Conservation (phyloP, 306 rosid species). For the Dryas alaskensis region DNA sequence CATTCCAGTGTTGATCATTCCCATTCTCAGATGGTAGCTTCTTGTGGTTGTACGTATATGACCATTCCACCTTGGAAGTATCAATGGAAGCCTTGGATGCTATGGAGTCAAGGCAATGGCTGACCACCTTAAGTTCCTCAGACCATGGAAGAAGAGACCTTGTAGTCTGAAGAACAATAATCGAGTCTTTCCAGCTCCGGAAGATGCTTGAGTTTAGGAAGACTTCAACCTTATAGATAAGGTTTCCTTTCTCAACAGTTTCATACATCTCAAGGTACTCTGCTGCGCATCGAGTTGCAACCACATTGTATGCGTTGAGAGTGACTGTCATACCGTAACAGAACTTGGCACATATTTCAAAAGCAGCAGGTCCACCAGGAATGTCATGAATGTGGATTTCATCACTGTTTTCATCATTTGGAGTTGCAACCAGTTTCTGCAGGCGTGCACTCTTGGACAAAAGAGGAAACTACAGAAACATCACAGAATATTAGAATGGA, state of each 20-base stretch:
- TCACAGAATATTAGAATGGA: slow-evolving; percentile 13
- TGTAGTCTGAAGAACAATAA: slow-evolving; percentile 88
- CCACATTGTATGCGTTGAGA: slow-evolving; percentile 89
- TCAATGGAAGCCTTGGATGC: slow-evolving; percentile 89
- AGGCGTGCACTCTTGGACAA: slow-evolving; percentile 80
- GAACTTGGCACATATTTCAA: slow-evolving; percentile 92
- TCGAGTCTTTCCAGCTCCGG: slow-evolving; percentile 92
- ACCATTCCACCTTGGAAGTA: slow-evolving; percentile 88
- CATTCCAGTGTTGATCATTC: slow-evolving; percentile 65
- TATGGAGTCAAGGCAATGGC: slow-evolving; percentile 79
- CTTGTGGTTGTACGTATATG: slow-evolving; percentile 80
- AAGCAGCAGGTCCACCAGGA: slow-evolving; percentile 93
- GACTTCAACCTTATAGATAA: slow-evolving; percentile 87
- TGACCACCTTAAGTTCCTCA: slow-evolving; percentile 80
- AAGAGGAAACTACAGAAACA: slow-evolving; percentile 72
- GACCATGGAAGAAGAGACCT: slow-evolving; percentile 85
- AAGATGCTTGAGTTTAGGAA: slow-evolving; percentile 91
- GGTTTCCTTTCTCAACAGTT: slow-evolving; percentile 85
- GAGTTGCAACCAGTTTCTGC: slow-evolving; percentile 59
- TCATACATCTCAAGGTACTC: slow-evolving; percentile 94
- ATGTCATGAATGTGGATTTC: slow-evolving; percentile 73
- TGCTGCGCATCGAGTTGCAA: slow-evolving; percentile 86
- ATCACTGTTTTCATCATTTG: slow-evolving; percentile 56
- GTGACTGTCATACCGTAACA: slow-evolving; percentile 91
- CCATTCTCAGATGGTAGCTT: slow-evolving; percentile 76